phyloP scores from a whole-genome alignment of 306 rosid genomes.

The Cucumis cinereus region DNA sequence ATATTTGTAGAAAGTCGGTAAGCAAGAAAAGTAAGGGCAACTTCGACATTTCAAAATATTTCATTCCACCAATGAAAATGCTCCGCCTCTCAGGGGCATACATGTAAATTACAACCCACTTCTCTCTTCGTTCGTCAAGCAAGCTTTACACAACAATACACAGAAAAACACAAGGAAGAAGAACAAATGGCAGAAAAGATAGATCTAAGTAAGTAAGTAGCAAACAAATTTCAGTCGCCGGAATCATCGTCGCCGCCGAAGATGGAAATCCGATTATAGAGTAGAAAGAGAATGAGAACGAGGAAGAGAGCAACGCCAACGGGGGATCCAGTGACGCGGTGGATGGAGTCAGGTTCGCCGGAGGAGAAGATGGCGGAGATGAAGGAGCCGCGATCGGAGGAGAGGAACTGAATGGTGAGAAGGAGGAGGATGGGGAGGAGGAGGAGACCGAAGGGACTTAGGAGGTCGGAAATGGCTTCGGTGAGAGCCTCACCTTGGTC shows the following conservation, averaged over 20 bases:
- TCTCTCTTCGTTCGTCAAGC: background rate
- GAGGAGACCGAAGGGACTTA: slow-evolving; percentile 72
- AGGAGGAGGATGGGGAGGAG: slow-evolving; percentile 79
- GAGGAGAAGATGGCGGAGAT: slow-evolving; percentile 53
- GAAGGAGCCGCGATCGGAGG: slow-evolving; percentile 76
- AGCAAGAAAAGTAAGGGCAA: background rate
- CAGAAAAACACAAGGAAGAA: background rate
- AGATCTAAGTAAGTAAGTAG: slow-evolving; percentile 15
- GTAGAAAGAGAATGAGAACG: slow-evolving; percentile 44
- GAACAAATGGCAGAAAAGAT: background rate
- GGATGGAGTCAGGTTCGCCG: slow-evolving; percentile 79
- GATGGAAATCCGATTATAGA: slow-evolving; percentile 56
- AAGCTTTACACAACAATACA: background rate
- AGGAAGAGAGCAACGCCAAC: slow-evolving; percentile 77
- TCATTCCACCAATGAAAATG: background rate
- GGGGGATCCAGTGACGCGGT: slow-evolving; percentile 70
- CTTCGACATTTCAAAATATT: background rate
- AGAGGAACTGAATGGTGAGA: slow-evolving; percentile 73
- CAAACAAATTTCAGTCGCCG: slow-evolving; percentile 29
- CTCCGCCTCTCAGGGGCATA: background rate
- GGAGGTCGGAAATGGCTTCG: slow-evolving; percentile 54
- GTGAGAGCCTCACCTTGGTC: slow-evolving; percentile 75
- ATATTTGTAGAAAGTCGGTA: background rate
- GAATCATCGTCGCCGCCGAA: slow-evolving; percentile 63
- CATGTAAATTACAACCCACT: background rate